Conservation (phyloP, 2,329 filamentous ascomycete species). For the Ambrosiella beaveri region DNA sequence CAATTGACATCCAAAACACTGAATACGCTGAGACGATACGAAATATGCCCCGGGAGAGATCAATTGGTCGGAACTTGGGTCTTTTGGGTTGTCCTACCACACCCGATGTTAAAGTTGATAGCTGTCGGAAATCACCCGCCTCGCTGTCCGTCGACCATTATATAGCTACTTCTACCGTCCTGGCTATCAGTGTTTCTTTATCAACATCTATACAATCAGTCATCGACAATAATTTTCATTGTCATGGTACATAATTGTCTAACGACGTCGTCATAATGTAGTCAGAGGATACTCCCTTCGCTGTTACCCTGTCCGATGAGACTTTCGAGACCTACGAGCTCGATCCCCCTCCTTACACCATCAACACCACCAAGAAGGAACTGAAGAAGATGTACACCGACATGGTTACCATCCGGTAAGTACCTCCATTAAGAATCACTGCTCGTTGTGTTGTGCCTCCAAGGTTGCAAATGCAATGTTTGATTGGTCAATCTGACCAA, state of each 20-base stretch:
- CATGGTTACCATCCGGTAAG: slow-evolving; percentile 83
- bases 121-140: neutral
- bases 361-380: slow-evolving; percentile 92
- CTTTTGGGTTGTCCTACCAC: neutral
- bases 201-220: neutral
- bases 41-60: neutral
- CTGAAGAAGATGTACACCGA: slow-evolving; percentile 98
- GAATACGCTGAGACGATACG: neutral
- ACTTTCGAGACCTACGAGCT: slow-evolving; percentile 99
- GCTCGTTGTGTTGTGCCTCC: too few species aligned
- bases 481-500: too few species aligned
- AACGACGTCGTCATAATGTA: slow-evolving; percentile 21
- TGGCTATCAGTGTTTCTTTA: neutral
- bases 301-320: slow-evolving; percentile 86
- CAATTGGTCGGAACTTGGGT: neutral
- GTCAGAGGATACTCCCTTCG: slow-evolving; percentile 89
- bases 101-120: neutral
- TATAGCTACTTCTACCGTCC: neutral
- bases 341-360: slow-evolving; percentile 82
- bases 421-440: neutral
- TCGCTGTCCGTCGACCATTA: neutral
- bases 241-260: neutral
- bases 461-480: too few species aligned
- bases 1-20: neutral
- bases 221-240: neutral